Evolutionary conservation across 306 rosid genomes (phyloP).

Genomic region (Citrullus amarus): DNA sequence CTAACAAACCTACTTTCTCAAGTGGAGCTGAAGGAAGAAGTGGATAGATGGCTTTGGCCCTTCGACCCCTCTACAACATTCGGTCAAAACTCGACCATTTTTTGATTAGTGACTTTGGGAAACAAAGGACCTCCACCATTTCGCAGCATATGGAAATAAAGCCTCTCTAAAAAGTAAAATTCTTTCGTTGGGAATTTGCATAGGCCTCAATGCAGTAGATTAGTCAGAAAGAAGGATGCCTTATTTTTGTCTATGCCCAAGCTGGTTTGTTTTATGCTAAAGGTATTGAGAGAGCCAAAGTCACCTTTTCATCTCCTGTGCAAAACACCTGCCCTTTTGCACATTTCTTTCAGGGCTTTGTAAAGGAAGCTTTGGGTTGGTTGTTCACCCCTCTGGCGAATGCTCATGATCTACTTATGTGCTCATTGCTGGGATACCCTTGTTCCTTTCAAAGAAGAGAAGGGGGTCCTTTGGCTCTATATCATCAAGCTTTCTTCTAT

Average conservation of each 20-base stretch:
- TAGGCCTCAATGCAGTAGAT: too few relatives aligned
- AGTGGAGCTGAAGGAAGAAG: not conserved
- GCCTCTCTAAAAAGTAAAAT: not conserved
- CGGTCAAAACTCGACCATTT: not conserved
- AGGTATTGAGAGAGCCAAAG: too few relatives aligned
- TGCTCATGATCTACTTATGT: too few relatives aligned
- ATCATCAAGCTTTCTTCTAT: too few relatives aligned
- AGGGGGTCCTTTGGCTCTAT: too few relatives aligned
- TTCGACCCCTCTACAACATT: not conserved
- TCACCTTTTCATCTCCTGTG: too few relatives aligned
- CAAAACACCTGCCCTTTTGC: too few relatives aligned
- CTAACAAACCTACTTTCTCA: not conserved
- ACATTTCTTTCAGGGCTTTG: too few relatives aligned
- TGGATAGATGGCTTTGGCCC: not conserved
- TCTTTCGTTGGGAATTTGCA: not conserved
- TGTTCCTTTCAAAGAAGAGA: too few relatives aligned
- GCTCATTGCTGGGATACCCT: too few relatives aligned
- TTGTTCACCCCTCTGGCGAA: too few relatives aligned
- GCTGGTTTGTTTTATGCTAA: not conserved
- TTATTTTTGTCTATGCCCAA: not conserved
- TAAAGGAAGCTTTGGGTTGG: too few relatives aligned
- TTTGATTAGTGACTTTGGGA: not conserved
- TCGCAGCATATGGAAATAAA: not conserved
- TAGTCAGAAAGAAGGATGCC: not conserved
- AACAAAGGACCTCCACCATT: not conserved